These are phyloP conservation scores for Allomyces arbusculus DNA, from an alignment of 192 early-diverging fungal species.

Conservation along the genomic window DNA sequence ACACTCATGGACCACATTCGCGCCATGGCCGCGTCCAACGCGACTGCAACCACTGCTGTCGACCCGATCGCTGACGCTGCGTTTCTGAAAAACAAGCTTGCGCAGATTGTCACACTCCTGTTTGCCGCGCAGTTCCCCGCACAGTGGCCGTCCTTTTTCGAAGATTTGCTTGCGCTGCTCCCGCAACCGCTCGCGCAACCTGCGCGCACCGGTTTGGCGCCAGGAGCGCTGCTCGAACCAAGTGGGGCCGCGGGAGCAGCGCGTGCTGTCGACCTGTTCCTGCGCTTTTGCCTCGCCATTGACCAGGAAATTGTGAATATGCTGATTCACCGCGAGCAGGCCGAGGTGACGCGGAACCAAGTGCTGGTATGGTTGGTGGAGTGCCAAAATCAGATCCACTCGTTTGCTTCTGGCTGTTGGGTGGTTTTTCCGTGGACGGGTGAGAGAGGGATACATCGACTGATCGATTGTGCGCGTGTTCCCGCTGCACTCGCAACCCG, in stretches of 20 bases:
- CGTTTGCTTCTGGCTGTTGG: neutral
- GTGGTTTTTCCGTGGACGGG: neutral
- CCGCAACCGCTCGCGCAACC: neutral
- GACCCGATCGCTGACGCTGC: neutral
- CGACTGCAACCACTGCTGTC: no score
- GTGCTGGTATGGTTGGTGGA: slow-evolving; percentile 19
- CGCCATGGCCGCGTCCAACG: no score
- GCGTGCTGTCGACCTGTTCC: slow-evolving; percentile 46
- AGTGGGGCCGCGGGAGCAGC: slow-evolving; percentile 17
- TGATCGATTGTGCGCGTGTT: no score
- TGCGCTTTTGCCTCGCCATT: slow-evolving; percentile 54
- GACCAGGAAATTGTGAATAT: slow-evolving; percentile 75
- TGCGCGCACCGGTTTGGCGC: neutral
- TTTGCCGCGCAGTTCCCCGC: slow-evolving; percentile 65
- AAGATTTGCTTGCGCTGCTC: slow-evolving; percentile 54
- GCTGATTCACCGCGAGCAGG: slow-evolving; percentile 37
- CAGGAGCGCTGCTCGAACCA: neutral
- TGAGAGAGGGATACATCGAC: no score
- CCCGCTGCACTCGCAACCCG: no score
- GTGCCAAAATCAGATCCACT: neutral
- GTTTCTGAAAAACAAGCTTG: slow-evolving; percentile 65
- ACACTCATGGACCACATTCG: no score
- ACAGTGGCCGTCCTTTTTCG: slow-evolving; percentile 72
- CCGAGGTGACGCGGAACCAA: slow-evolving; percentile 51
- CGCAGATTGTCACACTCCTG: slow-evolving; percentile 56